A percentile compares a stretch with the other conserved stretches of the same genome.
Conservation (phyloP, 345 rosid genomes). For the Eucalyptus marginata region DNA sequence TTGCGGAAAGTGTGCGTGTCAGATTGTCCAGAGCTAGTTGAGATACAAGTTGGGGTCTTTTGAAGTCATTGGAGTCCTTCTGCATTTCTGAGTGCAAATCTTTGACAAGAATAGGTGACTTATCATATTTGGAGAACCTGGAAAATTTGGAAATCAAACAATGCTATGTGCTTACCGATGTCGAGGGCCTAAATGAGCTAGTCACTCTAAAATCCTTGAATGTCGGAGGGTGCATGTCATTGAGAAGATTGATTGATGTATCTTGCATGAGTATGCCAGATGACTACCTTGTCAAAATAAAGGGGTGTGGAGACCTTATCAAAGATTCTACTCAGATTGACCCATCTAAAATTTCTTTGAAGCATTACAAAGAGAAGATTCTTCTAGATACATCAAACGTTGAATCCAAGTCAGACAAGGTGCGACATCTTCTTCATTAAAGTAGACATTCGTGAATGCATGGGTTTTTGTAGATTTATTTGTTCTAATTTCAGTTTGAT, state of each 20-base stretch:
- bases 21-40: background rate
- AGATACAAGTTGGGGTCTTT: background rate
- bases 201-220: background rate
- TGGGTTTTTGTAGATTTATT: background rate
- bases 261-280: background rate
- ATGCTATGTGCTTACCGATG: background rate
- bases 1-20: background rate
- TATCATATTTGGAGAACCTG: background rate
- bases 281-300: background rate
- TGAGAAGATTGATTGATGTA: background rate
- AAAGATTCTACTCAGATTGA: background rate
- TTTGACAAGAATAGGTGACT: background rate
- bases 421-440: background rate
- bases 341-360: background rate
- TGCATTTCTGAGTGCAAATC: fast-evolving
- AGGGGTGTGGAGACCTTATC: background rate
- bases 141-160: background rate
- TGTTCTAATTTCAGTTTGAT: background rate
- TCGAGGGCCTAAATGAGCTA: background rate
- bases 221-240: background rate
- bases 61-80: background rate
- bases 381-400: background rate
- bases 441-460: background rate
- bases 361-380: background rate
- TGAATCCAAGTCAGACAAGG: background rate